phyloP scores from a whole-genome alignment of 768 basidiomycete species.

The Amanita fuliginea region DNA sequence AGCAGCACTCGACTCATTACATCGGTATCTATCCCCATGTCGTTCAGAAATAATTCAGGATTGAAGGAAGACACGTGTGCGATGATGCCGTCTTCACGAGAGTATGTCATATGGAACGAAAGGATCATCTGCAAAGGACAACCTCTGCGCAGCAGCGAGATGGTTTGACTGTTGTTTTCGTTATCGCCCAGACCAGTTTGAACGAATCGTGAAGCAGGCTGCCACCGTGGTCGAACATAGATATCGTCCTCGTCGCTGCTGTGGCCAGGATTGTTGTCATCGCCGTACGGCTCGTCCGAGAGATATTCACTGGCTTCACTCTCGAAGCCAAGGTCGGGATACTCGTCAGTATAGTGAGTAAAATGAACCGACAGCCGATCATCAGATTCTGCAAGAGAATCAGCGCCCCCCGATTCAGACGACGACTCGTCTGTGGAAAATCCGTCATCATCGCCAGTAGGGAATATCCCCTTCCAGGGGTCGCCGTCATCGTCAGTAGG shows the following conservation, averaged over 20 bases:
- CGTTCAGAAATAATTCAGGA: conserved; percentile 16
- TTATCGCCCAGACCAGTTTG: conserved; percentile 12
- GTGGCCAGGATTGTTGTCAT: conserved; percentile 12
- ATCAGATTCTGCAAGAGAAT: conserved; percentile 25
- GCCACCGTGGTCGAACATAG: conserved; percentile 38
- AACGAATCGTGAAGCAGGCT: conserved; percentile 33
- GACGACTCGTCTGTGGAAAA: conserved; percentile 14
- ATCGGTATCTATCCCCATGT: conserved; percentile 14
- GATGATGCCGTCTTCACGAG: conserved; percentile 41
- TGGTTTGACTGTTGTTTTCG: conserved; percentile 9
- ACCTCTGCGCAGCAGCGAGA: conserved; percentile 44
- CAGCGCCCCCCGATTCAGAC: conserved; percentile 16
- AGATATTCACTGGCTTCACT: conserved; percentile 10
- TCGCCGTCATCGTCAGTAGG: conserved; percentile 32
- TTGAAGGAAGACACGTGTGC: conserved; percentile 29
- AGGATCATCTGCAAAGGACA: conserved; percentile 49
- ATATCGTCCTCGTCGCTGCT: conserved; percentile 21
- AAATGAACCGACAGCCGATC: not conserved
- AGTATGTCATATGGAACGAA: conserved; percentile 42
- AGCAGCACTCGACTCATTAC: conserved; percentile 40
- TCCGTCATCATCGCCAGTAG: conserved; percentile 29
- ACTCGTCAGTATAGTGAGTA: conserved; percentile 2
- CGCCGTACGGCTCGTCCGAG: conserved; percentile 3
- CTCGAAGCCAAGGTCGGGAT: conserved; percentile 4
- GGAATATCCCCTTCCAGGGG: conserved; percentile 67